These are phyloP conservation scores for Nannizzia gypsea DNA, from an alignment of 2,329 filamentous ascomycete genomes.

Conservation along the genomic window DNA sequence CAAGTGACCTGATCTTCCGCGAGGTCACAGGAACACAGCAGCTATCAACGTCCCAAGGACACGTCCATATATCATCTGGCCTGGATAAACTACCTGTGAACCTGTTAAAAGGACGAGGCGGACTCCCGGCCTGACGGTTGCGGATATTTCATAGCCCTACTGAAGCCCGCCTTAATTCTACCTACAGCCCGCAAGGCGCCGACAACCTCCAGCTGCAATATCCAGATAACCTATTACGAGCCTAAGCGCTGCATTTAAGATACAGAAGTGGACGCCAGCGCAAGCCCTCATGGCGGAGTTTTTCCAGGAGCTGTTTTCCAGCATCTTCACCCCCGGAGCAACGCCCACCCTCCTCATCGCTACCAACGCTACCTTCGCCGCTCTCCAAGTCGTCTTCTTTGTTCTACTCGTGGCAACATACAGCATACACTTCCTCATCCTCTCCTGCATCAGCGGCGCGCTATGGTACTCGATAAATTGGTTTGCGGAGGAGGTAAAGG, in stretches of 20 bases:
- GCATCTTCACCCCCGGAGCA: conserved; percentile 84
- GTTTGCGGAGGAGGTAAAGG: conserved; percentile 60
- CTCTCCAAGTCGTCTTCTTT: conserved; percentile 68
- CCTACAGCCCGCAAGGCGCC: neutral
- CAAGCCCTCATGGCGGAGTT: conserved; percentile 37
- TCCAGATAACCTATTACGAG: neutral
- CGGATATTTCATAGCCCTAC: neutral
- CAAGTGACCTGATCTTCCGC: neutral
- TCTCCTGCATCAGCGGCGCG: conserved; percentile 66
- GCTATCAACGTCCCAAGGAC: neutral
- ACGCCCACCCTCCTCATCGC: conserved; percentile 80
- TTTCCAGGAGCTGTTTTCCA: conserved; percentile 71
- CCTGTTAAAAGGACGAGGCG: neutral
- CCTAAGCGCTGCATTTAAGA: too few relatives aligned
- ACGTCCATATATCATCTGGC: conserved; percentile 3
- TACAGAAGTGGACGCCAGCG: neutral
- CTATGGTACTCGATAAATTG: conserved; percentile 96
- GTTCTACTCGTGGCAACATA: conserved; percentile 66
- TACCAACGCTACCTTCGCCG: conserved; percentile 79
- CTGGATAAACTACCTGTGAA: neutral
- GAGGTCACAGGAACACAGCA: conserved; percentile 2
- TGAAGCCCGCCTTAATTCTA: neutral
- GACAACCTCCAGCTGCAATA: neutral
- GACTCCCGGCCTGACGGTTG: neutral
- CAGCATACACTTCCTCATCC: conserved; percentile 76